Conservation (phyloP, 2,329 filamentous ascomycete genomes). For the Alternaria hordeiaustralica region DNA sequence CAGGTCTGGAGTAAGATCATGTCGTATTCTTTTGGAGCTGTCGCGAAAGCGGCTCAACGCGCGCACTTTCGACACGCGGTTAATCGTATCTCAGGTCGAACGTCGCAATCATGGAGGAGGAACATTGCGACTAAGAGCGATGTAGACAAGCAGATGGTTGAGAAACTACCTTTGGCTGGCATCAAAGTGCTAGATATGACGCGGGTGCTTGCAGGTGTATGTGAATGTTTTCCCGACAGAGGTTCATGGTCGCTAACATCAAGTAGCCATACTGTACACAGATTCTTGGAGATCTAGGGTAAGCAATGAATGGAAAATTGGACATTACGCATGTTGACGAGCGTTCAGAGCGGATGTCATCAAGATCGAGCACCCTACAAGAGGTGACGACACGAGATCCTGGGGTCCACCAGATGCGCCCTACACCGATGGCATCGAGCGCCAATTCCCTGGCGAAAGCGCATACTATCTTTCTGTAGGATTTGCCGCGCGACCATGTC, state of each 20-base stretch:
- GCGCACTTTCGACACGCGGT: not conserved
- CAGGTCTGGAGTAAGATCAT: constrained; percentile 17
- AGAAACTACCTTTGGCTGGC: constrained; percentile 75
- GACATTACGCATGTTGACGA: constrained; percentile 10
- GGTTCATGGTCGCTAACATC: constrained; percentile 20
- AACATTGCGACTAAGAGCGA: constrained; percentile 50
- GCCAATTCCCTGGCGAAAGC: constrained; percentile 82
- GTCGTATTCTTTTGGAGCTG: constrained; percentile 13
- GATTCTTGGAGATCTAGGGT: constrained; percentile 95
- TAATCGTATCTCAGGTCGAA: constrained; percentile 4
- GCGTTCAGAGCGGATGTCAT: constrained; percentile 83
- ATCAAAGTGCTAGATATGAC: constrained; percentile 95
- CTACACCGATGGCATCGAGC: constrained; percentile 67
- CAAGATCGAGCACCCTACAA: constrained; percentile 90
- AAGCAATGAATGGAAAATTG: constrained; percentile 30
- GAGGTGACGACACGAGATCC: constrained; percentile 91
- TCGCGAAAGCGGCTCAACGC: constrained; percentile 9
- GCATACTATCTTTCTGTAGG: constrained; percentile 89
- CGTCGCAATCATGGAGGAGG: constrained; percentile 28
- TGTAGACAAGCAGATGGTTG: constrained; percentile 45
- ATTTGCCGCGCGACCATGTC: too few species aligned
- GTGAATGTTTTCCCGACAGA: constrained; percentile 5
- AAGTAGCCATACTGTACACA: constrained; percentile 92
- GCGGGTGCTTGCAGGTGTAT: constrained; percentile 73
- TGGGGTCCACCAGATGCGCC: constrained; percentile 94